A percentile compares a stretch with the other conserved stretches of the same genome.
Evolutionary conservation across 306 rosid species (phyloP).

Genomic region (Erythrophleum fordii): DNA sequence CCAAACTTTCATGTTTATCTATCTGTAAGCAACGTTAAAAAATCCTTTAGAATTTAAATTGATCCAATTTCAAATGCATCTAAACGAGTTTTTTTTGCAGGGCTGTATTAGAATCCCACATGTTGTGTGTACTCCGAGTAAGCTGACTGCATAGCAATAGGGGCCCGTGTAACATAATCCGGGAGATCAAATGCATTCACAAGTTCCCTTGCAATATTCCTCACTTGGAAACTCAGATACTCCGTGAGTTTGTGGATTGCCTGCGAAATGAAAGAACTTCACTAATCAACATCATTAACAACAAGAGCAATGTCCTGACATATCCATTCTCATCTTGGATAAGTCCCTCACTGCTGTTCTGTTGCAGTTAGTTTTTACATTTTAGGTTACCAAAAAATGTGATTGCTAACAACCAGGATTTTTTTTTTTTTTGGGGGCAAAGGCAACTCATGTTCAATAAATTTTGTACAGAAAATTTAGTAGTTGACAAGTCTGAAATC

Average conservation of each 20-base stretch:
- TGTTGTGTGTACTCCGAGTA: slow-evolving; percentile 79
- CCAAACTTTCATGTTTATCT: background rate
- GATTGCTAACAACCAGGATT: background rate
- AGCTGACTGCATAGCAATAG: slow-evolving; percentile 85
- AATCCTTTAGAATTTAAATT: background rate
- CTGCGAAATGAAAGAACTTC: slow-evolving; percentile 47
- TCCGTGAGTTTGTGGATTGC: slow-evolving; percentile 90
- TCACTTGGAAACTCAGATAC: slow-evolving; percentile 90
- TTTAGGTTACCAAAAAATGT: background rate
- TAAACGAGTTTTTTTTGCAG: background rate
- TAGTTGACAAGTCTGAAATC: background rate
- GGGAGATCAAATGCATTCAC: slow-evolving; percentile 90
- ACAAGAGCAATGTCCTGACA: slow-evolving; percentile 1
- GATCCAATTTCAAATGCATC: background rate
- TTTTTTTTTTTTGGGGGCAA: background rate
- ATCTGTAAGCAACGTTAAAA: background rate
- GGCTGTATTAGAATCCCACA: slow-evolving; percentile 64
- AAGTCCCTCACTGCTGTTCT: background rate
- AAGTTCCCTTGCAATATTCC: slow-evolving; percentile 83
- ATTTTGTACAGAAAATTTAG: background rate
- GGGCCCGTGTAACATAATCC: slow-evolving; percentile 79
- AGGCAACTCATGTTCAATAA: slow-evolving; percentile 7
- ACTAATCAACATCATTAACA: slow-evolving; percentile 15
- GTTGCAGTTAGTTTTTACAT: background rate
- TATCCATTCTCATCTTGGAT: slow-evolving; percentile 16